Base-by-base conservation (phyloP, 805 yeast genomes). In the Cyberlindnera bimundalis region DNA sequence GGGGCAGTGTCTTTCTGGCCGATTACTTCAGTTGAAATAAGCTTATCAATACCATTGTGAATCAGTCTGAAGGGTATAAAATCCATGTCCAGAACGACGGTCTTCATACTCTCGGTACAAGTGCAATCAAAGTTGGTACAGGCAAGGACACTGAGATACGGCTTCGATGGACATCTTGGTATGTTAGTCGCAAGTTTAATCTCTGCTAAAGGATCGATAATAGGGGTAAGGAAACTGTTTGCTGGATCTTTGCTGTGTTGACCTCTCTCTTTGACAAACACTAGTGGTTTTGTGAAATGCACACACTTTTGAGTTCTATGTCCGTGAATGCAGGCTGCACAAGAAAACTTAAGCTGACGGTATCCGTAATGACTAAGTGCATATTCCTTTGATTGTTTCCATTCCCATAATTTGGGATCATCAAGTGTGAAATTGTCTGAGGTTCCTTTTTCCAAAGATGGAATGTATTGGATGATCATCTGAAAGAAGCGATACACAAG, bases 231-330 rank as follows among this genome's bases (percentile, higher is more conserved):
- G 14, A 13, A 28, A 24, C 21, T 38, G 27, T 38, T 33, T 21
- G 37, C 23, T 12, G 12, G 18, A 29, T n/a, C 30, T 8, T 28
- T 16, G 14, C 42, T 36, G 27, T 38, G 36, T 13, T 38, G 42
- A 3, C 42, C 42, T 19, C 42, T 19, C 26, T 38, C 42, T 17
- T 38, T 38, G 14, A 38, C 20, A 20, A 30, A 33, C 4, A 38
- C 15, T 19, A 38, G 16, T 3, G 37, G 37, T 17, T 20, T 32
- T 3, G 20, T 21, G 28, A 14, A 30, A 18, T 38, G 42, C 5
- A 23, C 31, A 23, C 42, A 38, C 9, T 20, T 21, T 15, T 16
- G 21, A 5, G 42, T 18, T n/a, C 42, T n/a, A 16, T 38, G 42
- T 4, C 42, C 42, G 15, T 38, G 30, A 20, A 38, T 29, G 14